Conservation (phyloP, 805 yeast species). For the Lipomyces lipofer region DNA sequence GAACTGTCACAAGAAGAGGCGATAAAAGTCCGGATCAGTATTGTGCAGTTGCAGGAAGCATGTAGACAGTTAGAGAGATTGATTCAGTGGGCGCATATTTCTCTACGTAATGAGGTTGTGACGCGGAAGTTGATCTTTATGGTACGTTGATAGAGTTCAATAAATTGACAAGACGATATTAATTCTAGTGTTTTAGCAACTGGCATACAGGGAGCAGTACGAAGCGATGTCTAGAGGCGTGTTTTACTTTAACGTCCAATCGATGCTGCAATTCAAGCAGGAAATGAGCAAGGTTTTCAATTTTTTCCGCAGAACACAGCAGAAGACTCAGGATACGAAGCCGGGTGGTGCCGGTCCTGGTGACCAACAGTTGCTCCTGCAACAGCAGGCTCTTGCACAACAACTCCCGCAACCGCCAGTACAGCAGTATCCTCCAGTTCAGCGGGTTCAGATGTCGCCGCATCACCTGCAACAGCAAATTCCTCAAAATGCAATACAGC, state of each 20-base stretch:
- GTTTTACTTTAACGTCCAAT: slow-evolving; percentile 12
- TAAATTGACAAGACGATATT: too few relatives aligned
- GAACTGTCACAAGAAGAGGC: slow-evolving; percentile 21
- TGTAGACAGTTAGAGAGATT: slow-evolving; percentile 24
- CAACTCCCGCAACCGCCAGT: slow-evolving; percentile 9
- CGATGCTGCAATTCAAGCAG: slow-evolving; percentile 15
- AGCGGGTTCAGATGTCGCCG: not conserved
- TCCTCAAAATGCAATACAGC: not conserved
- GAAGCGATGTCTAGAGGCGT: slow-evolving; percentile 21
- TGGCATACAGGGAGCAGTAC: slow-evolving; percentile 24
- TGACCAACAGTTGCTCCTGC: slow-evolving; percentile 8
- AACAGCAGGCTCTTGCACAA: slow-evolving; percentile 4
- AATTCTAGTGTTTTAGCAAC: too few relatives aligned
- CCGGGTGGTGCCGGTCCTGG: not conserved
- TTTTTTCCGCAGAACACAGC: slow-evolving; percentile 18
- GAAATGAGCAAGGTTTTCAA: slow-evolving; percentile 25
- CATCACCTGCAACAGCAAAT: not conserved
- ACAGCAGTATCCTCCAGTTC: slow-evolving; percentile 4
- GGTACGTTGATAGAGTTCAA: too few relatives aligned
- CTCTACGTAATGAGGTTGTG: slow-evolving; percentile 23
- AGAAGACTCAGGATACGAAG: slow-evolving; percentile 3
- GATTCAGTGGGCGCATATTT: slow-evolving; percentile 18
- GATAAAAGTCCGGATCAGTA: slow-evolving; percentile 9
- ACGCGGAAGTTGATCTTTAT: slow-evolving; percentile 20
- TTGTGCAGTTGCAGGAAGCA: slow-evolving; percentile 23